Percentiles rank a stretch among this genome's conserved stretches.
These are phyloP conservation scores for Rhizomucor pusillus DNA, from an alignment of 371 early-diverging fungal species.

Conservation along the genomic window DNA sequence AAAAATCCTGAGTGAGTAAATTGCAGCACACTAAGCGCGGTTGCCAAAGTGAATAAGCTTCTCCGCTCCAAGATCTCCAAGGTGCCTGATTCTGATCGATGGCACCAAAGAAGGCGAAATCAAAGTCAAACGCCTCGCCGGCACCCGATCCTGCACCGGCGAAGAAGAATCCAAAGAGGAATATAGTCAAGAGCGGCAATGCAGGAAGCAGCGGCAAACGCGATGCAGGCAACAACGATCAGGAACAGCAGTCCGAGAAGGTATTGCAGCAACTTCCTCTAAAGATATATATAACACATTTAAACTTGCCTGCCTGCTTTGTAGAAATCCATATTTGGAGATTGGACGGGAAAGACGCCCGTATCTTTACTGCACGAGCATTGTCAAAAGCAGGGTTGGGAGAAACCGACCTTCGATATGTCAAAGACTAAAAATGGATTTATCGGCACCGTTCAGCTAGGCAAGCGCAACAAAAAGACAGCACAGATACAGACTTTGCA, in stretches of 20 bases:
- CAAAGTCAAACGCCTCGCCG: background rate
- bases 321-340: slow-evolving; percentile 56
- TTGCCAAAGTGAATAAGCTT: too few relatives aligned
- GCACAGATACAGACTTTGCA: slow-evolving; percentile 56
- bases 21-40: too few relatives aligned
- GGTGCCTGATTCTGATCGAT: too few relatives aligned
- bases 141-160: slow-evolving; percentile 7
- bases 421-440: slow-evolving; percentile 42
- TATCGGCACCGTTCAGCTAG: slow-evolving; percentile 56
- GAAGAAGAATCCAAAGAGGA: slow-evolving; percentile 7
- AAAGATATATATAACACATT: background rate
- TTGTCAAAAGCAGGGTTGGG: slow-evolving; percentile 77
- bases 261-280: background rate
- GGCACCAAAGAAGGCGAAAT: background rate
- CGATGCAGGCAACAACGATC: slow-evolving; percentile 6
- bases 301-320: background rate
- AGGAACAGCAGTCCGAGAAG: slow-evolving; percentile 20
- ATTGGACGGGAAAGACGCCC: slow-evolving; percentile 89
- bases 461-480: slow-evolving; percentile 71
- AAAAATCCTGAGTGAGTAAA: too few relatives aligned
- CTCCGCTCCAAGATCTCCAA: too few relatives aligned
- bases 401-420: slow-evolving; percentile 67
- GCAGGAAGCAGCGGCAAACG: slow-evolving; percentile 14
- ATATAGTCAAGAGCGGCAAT: slow-evolving; percentile 45
- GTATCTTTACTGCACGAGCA: slow-evolving; percentile 75